Base-by-base conservation (phyloP, 139 green algal species). In the Chlorella sp. region DNA sequence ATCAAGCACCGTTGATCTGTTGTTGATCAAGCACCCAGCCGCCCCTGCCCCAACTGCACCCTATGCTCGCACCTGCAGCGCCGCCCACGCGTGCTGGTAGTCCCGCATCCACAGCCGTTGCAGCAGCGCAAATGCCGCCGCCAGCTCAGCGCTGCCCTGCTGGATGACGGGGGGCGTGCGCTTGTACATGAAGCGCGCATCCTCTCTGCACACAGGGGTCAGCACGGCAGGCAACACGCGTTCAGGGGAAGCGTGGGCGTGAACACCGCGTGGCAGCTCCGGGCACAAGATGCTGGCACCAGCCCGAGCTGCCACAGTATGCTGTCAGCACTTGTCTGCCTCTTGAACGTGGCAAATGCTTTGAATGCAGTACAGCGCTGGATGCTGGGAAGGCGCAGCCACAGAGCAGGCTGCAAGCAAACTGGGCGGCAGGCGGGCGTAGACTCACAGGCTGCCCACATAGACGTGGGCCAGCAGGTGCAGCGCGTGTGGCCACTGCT, bases 121-220 rank as follows among this genome's bases (percentile, higher is more conserved):
- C 81, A 93, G 81, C 71, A 93, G 66, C 26, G 28, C 48, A 73
- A 89, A 90, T 16, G 87, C 87, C 34, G 79, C 80, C 48, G 78
- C 39, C 9, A 89, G 22, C 42, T 91, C 80, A 12, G 64, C 40
- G 34, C 36, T 73, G 40, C 42, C 61, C 34, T 69, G 39, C 24
- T 76, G 69, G 18, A 42, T 18, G 16, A 14, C n/a, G 0, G 83
- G 71, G 30, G 91, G 87, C 19, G 78, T 90, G 37, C 91, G 87
- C 82, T 91, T 93, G 37, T 88, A 93, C 19, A 91, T 15, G 42
- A 93, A 93, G n/a, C 91, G 81, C 9, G 91, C 91, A 48, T 93
- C 87, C 73, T 91, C 87, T 89, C 87, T 91, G 71, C 88, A 85
- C 2, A 28, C 2, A 16, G 24, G 18, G 36, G 48, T 57, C 9